Evolutionary conservation across 225 moss, liverwort and hornwort species (phyloP).

Genomic region (Ulota crispa): DNA sequence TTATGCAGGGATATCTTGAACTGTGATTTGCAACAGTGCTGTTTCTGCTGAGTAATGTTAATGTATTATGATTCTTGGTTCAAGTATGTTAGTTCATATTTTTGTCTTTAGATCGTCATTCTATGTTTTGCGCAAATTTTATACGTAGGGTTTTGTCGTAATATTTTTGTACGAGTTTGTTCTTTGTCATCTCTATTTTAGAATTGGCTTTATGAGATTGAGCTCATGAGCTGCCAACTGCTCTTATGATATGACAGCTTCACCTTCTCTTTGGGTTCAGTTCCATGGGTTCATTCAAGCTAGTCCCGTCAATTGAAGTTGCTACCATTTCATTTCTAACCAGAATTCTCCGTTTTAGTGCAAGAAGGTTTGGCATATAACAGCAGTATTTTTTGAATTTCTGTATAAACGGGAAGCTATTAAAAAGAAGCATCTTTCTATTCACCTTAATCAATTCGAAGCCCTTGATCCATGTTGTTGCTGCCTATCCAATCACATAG

Average conservation of each 20-base stretch:
- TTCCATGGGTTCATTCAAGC: background rate
- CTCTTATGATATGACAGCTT: background rate
- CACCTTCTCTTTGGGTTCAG: background rate
- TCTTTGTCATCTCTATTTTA: background rate
- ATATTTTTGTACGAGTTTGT: background rate
- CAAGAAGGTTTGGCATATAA: too few species aligned
- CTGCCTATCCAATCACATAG: too few species aligned
- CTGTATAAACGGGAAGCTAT: too few species aligned
- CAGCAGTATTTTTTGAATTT: too few species aligned
- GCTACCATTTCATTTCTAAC: background rate
- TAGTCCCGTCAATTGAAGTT: background rate
- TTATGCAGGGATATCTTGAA: conserved; percentile 2
- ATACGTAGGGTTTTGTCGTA: background rate
- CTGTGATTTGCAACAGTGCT: conserved; percentile 25
- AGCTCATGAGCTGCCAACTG: background rate
- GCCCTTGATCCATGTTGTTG: too few species aligned
- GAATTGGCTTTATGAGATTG: background rate
- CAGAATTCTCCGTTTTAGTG: background rate
- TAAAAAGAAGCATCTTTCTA: too few species aligned
- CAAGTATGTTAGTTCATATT: conserved; percentile 6
- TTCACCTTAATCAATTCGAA: too few species aligned
- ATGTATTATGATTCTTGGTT: conserved; percentile 33
- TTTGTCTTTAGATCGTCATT: background rate
- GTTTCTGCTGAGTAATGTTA: conserved; percentile 18
- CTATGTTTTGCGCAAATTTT: background rate